Base-by-base conservation (phyloP, 148 eudicot genomes). In the Fagopyrum tataricum region DNA sequence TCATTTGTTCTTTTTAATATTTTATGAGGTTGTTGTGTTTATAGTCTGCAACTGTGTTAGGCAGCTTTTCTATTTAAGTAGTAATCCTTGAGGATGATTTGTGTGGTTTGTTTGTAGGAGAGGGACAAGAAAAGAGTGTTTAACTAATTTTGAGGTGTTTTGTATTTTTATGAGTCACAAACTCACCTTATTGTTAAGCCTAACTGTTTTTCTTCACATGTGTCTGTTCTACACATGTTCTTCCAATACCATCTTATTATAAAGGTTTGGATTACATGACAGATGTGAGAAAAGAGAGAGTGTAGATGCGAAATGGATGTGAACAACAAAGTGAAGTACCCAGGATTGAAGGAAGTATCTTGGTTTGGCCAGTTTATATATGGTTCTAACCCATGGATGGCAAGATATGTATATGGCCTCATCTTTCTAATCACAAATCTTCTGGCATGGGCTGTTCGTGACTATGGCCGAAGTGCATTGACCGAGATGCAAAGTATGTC, bases 361-460 rank as follows among this genome's bases (percentile, higher is more conserved):
- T 92, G 95, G 92, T 89, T 82, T 72, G 77, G 78, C 58, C 97
- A 92, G 41, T 92, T 92, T 56, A 79, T 77, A 2, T 73, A 76
- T 79, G 97, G 97, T 44, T 87, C 89, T 23, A 92, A 92, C 80
- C 97, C 97, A 20, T 92, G 88, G 91, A 89, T 92, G 95, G 97
- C 97, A 31, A 83, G 97, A 89, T 92, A 92, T 82, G 87, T 86
- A 26, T 92, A 92, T 26, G 86, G 92, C 44, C 77, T 92, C 72
- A 78, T 92, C 71, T 92, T 92, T 83, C 90, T 92, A 14, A 74
- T 88, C 52, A 82, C 91, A 6, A 92, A 89, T 79, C 82, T 92
- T 76, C 83, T 92, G 62, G 97, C 97, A 0, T 92, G 95, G 97
- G 89, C 84, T 26, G 80, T 87, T 85, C 91, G 97, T 8, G 97